Evolutionary conservation across 495 filamentous ascomycete genomes (phyloP).

Genomic region (Penicillium samsonianum): DNA sequence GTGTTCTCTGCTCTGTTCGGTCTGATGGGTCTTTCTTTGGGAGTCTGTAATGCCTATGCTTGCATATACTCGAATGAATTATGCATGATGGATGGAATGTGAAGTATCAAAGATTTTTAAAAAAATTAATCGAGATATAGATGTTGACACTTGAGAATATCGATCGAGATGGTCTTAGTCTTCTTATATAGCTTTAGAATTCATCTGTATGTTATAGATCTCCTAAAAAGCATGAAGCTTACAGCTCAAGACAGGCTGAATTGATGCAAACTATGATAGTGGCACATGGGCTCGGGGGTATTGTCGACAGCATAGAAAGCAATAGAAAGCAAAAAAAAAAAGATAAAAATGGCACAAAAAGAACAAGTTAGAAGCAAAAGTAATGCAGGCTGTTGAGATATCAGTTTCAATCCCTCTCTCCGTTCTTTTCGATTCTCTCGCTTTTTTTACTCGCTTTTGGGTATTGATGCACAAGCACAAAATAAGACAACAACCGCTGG

Average conservation of each 20-base stretch:
- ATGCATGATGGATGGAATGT: slow-evolving; percentile 9
- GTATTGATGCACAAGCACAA: slow-evolving; percentile 10
- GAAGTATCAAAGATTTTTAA: slow-evolving; percentile 7
- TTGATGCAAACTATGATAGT: slow-evolving; percentile 15
- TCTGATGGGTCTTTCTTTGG: slow-evolving; percentile 9
- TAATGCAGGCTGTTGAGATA: slow-evolving; percentile 1
- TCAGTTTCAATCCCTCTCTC: slow-evolving; percentile 1
- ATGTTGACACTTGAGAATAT: slow-evolving; percentile 12
- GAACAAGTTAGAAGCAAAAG: slow-evolving; percentile 17
- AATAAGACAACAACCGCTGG: background rate
- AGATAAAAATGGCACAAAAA: slow-evolving; percentile 6
- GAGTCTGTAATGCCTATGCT: slow-evolving; percentile 5
- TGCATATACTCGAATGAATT: slow-evolving; percentile 11
- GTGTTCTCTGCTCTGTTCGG: slow-evolving; percentile 3
- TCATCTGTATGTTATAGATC: background rate
- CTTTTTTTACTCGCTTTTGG: slow-evolving; percentile 13
- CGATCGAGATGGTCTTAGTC: background rate
- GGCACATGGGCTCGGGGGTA: slow-evolving; percentile 9
- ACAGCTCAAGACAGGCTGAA: slow-evolving; percentile 9
- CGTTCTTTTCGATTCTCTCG: background rate
- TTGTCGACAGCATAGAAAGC: slow-evolving; percentile 13
- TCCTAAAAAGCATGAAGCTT: background rate
- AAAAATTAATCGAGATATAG: slow-evolving; percentile 3
- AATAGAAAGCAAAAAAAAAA: slow-evolving; percentile 5
- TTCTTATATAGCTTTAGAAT: background rate